Base-by-base conservation (phyloP, 106 monocot species). In the Hemerocallis citrina region DNA sequence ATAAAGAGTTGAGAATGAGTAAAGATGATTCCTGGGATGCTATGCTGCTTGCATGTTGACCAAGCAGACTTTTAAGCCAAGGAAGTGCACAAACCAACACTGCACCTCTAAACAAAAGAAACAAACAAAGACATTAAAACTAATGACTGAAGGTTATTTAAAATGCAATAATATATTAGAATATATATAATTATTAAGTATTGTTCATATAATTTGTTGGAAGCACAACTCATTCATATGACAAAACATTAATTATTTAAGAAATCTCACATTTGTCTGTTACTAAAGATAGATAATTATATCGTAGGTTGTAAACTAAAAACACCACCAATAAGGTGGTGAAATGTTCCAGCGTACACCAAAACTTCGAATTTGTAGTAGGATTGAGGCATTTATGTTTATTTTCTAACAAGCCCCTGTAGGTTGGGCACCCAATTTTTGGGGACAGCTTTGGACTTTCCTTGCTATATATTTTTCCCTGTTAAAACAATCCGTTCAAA, bases 41-140 rank as follows among this genome's bases (percentile, higher is more conserved):
- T 74, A 93, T 88, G 65, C 92, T 79, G 73, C 88, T 88, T 34
- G 84, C 73, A 46, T 85, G 87, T 42, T 79, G 81, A 51, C 65
- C 38, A 60, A 93, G 71, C 55, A 93, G 62, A 56, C 68, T 71
- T 64, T 64, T 81, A 29, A 93, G 73, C 88, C 92, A 93, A 37
- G 92, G 88, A 59, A 88, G 61, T 34, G 76, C 73, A 55, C 84
- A 88, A 37, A 84, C 69, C 71, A 88, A 51, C 21, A 88, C 68
- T 21, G 92, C 78, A 34, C 92, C 92, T 73, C 81, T 93, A 62
- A 6, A 39, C 7, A 6, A 45, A 16, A 62, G 13, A 45, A 28
- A 40, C 27, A 30, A 13, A 2, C 29, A 55, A 6, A 32, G 32
- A 55, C 16, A 55, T 4, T 33, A 15, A 55, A 23, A 55, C n/a